Base-by-base conservation (phyloP, 108 stramenopile species). In the Hondaea fermentalgiana region DNA sequence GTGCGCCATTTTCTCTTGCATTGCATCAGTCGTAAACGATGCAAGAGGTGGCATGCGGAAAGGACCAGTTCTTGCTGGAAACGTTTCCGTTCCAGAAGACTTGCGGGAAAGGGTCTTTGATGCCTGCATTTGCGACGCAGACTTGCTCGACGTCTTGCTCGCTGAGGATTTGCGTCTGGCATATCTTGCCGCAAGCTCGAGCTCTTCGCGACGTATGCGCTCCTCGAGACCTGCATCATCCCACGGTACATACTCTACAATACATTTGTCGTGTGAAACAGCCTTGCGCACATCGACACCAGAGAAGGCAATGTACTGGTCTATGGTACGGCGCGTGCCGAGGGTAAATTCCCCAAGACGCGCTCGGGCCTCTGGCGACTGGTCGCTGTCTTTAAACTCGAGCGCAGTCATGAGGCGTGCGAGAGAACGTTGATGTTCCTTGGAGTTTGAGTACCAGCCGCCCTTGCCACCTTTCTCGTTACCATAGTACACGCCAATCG, bases 291-390 rank as follows among this genome's bases (percentile, higher is more conserved):
- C 72, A 42, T 94, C 92, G 71, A 97, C 93, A 4, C 95, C 92
- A 5, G 93, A 91, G 88, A 96, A 97, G 51, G 92, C 92, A 0
- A 94, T 91, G 58, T 96, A 64, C 72, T 97, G 95, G 21, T 95
- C 91, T 64, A 97, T 58, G 4, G 95, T 93, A 5, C 96, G 93
- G 58, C 96, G 93, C 87, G 92, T 94, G 16, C 96, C 96, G 17
- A 97, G 90, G 17, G 95, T 95, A 72, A 96, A 97, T 2, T 96
- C 94, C 5, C 96, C 96, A 43, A 97, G 72, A 88, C 95, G 95
- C 28, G 94, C 95, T 49, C 58, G 60, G 14, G 89, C 92, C 43
- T 59, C 72, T 3, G 89, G 89, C 14, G 19, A 88, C 4, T 60
- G 59, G 59, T 90, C 89, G 35, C 87, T 71, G 57, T 44, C 90